These are phyloP conservation scores for Colletotrichum lini DNA, from an alignment of 2,329 filamentous ascomycete genomes.

Conservation along the genomic window DNA sequence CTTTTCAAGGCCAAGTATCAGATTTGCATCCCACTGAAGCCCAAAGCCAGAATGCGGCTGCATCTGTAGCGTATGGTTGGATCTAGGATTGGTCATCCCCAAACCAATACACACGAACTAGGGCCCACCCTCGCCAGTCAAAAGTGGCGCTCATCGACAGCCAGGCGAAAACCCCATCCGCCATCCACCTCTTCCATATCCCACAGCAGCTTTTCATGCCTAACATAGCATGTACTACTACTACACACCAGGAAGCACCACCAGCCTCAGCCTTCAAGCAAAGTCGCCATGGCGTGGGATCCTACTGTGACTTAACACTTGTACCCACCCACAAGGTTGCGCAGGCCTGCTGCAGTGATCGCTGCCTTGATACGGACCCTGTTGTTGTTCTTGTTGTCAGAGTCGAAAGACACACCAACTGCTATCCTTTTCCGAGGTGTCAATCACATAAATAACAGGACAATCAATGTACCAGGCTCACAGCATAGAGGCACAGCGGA, in stretches of 20 bases:
- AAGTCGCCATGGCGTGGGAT: slow-evolving; percentile 1
- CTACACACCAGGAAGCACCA: neutral
- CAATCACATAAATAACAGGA: neutral
- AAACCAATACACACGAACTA: slow-evolving; percentile 28
- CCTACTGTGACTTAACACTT: neutral
- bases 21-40: slow-evolving; percentile 23
- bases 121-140: slow-evolving; percentile 36
- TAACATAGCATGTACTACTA: slow-evolving; percentile 11
- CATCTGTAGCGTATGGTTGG: slow-evolving; percentile 31
- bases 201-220: slow-evolving; percentile 27
- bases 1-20: neutral
- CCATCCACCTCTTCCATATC: slow-evolving; percentile 17
- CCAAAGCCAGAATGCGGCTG: slow-evolving; percentile 32
- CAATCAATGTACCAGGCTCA: neutral
- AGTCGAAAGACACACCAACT: neutral
- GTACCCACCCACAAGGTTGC: neutral
- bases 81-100: slow-evolving; percentile 38
- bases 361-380: slow-evolving; percentile 17
- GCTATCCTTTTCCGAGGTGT: slow-evolving; percentile 23
- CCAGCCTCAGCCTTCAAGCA: neutral
- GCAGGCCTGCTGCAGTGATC: slow-evolving; percentile 24
- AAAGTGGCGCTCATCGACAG: slow-evolving; percentile 31
- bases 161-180: slow-evolving; percentile 20
- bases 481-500: slow-evolving; percentile 16
- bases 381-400: slow-evolving; percentile 6